These are phyloP conservation scores for Citrus reticulata DNA, from an alignment of 345 rosid species.

Conservation along the genomic window DNA sequence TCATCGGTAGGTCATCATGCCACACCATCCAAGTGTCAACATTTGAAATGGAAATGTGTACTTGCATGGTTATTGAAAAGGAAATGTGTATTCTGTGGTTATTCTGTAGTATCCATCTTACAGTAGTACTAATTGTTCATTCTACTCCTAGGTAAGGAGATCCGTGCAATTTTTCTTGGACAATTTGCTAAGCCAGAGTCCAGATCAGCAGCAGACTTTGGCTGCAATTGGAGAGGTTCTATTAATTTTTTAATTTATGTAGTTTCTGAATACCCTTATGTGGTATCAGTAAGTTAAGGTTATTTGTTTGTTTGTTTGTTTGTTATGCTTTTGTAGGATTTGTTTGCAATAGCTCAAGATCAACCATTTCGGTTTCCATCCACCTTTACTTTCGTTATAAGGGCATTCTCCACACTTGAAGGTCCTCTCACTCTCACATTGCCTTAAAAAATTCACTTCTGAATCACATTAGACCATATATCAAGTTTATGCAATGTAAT, in stretches of 20 bases:
- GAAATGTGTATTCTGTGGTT: background rate
- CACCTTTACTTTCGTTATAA: constrained; percentile 78
- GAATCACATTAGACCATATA: background rate
- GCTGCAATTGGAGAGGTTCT: constrained; percentile 90
- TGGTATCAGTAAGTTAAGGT: background rate
- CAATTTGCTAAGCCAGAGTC: constrained; percentile 70
- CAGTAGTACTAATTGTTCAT: background rate
- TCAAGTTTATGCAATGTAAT: background rate
- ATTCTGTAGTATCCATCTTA: background rate
- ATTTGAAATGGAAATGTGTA: background rate
- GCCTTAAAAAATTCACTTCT: background rate
- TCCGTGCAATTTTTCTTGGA: constrained; percentile 92
- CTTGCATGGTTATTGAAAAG: background rate
- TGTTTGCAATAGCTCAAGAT: constrained; percentile 91
- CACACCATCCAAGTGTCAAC: background rate
- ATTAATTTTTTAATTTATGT: background rate
- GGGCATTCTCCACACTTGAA: constrained; percentile 95
- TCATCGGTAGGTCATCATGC: constrained; percentile 55
- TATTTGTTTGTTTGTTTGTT: background rate
- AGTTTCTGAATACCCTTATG: background rate
- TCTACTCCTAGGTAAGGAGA: constrained; percentile 69
- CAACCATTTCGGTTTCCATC: constrained; percentile 95
- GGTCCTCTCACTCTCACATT: constrained; percentile 36
- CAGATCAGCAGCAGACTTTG: constrained; percentile 86
- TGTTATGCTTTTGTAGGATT: constrained; percentile 47